Evolutionary conservation across 345 rosid genomes (phyloP).

Genomic region (Eucalyptus erythrocorys): DNA sequence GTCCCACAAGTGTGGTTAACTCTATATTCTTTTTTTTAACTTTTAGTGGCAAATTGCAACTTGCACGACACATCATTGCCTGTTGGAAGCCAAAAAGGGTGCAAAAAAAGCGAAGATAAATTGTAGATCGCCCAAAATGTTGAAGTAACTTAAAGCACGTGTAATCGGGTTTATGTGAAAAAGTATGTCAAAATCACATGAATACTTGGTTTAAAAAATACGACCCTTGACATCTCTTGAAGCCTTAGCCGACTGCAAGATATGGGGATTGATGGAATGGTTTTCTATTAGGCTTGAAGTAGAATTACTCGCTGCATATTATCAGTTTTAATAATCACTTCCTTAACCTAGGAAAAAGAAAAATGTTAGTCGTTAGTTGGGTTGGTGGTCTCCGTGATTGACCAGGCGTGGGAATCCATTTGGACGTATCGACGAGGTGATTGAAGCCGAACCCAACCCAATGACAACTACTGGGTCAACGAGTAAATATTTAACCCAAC

Average conservation of each 20-base stretch:
- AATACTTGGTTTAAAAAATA: too few relatives aligned
- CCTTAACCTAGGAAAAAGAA: accelerated
- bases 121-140: too few relatives aligned
- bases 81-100: too few relatives aligned
- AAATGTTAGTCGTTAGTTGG: too few relatives aligned
- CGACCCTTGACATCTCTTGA: background rate
- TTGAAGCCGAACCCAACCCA: background rate
- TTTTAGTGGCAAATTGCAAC: too few relatives aligned
- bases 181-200: too few relatives aligned
- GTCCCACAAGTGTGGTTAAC: too few relatives aligned
- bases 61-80: too few relatives aligned
- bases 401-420: background rate
- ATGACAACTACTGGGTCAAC: background rate
- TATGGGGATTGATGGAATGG: accelerated
- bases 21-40: too few relatives aligned
- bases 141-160: too few relatives aligned
- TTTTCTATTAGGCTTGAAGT: background rate
- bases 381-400: background rate
- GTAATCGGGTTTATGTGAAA: too few relatives aligned
- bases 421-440: background rate
- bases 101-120: too few relatives aligned
- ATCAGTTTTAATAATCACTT: background rate
- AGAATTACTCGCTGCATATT: background rate
- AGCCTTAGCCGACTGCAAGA: background rate
- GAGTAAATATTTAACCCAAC: background rate